These are phyloP conservation scores for Pseudoscleropodium purum DNA, from an alignment of 225 moss, liverwort and hornwort species.

Conservation along the genomic window DNA sequence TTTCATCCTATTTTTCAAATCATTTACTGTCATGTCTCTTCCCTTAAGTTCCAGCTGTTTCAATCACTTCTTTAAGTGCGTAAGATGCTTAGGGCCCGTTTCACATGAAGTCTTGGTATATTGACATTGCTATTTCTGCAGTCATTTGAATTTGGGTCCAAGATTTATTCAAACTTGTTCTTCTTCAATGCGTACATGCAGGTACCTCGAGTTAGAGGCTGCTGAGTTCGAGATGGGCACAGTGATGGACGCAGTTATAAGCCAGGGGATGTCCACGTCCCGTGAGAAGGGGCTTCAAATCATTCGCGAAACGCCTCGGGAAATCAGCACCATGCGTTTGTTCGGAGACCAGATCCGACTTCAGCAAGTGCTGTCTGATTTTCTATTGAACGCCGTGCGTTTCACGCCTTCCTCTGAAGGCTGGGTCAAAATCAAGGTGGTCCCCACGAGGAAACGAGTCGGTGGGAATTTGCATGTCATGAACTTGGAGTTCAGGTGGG, in stretches of 20 bases:
- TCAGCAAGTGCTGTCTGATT: conserved; percentile 50
- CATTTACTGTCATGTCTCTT: not conserved
- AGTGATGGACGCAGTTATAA: conserved; percentile 50
- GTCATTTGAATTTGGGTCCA: not conserved
- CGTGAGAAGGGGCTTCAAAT: conserved; percentile 54
- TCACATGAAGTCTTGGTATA: not conserved
- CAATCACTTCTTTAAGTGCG: not conserved
- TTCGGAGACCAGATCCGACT: conserved; percentile 56
- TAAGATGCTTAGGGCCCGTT: not conserved
- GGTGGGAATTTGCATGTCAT: conserved; percentile 41
- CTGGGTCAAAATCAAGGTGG: conserved; percentile 64
- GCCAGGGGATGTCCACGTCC: conserved; percentile 51
- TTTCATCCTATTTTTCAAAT: not conserved
- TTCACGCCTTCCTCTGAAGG: conserved; percentile 56
- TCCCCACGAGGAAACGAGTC: conserved; percentile 31
- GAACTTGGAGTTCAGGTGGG: conserved; percentile 35
- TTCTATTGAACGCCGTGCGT: conserved; percentile 42
- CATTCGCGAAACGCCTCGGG: conserved; percentile 50
- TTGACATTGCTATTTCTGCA: not conserved
- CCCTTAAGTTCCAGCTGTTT: not conserved
- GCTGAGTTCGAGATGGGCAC: conserved; percentile 45
- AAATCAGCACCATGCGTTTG: conserved; percentile 38
- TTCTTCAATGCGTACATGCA: not conserved
- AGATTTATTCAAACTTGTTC: not conserved
- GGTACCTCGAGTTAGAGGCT: conserved; percentile 47